These are phyloP conservation scores for Mycena pura DNA, from an alignment of 768 basidiomycete species.

Conservation along the genomic window DNA sequence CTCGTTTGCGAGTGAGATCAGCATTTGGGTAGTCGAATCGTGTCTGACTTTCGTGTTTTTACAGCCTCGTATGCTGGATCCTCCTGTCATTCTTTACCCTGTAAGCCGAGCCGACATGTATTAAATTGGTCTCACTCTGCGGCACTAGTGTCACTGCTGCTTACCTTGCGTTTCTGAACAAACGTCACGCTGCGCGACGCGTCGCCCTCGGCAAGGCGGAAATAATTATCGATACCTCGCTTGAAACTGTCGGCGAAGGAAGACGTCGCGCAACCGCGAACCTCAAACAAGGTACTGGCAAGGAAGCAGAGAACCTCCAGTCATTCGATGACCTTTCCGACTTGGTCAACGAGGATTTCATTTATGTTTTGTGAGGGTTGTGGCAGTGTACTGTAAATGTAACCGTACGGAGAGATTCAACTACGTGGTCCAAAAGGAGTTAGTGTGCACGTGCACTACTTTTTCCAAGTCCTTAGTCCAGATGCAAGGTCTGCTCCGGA, in stretches of 20 bases:
- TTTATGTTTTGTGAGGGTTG: constrained; percentile 33
- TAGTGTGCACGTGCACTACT: background rate
- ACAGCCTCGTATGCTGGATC: constrained; percentile 48
- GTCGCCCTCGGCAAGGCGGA: constrained; percentile 41
- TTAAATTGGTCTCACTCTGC: background rate
- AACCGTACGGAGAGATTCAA: too few species aligned
- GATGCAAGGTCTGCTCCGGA: constrained; percentile 19
- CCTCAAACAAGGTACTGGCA: constrained; percentile 16
- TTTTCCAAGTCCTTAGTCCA: background rate
- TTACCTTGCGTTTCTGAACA: constrained; percentile 46
- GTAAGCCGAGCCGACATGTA: constrained; percentile 26
- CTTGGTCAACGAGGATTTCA: constrained; percentile 40
- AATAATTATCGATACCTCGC: constrained; percentile 45
- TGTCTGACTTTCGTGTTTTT: background rate
- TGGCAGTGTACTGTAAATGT: background rate
- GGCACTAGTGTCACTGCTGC: constrained; percentile 40
- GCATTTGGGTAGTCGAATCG: background rate
- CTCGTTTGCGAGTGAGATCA: constrained; percentile 42
- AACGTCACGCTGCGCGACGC: constrained; percentile 42
- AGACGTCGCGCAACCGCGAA: constrained; percentile 15
- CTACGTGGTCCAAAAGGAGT: too few species aligned
- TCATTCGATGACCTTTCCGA: constrained; percentile 50
- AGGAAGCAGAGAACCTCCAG: constrained; percentile 35
- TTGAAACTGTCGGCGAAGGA: constrained; percentile 34
- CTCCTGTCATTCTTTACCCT: constrained; percentile 41